Evolutionary conservation across 164 flowering plant genomes (phyloP).

Genomic region (Piper longum): DNA sequence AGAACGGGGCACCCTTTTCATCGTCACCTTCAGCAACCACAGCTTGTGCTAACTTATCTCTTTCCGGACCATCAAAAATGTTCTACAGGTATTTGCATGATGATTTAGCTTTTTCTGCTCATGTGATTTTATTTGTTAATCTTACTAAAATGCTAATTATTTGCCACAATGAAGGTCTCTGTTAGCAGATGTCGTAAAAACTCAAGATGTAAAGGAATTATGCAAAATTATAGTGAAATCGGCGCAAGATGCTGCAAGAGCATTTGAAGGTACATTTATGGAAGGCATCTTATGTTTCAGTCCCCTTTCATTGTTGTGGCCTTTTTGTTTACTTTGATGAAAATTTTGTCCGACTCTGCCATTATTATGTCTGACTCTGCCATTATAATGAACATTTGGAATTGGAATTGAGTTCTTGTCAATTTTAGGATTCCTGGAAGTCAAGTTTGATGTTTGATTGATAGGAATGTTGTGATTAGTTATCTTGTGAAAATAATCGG

Average conservation of each 20-base stretch:
- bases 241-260: constrained; percentile 54
- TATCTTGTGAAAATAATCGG: not conserved
- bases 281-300: too few species aligned
- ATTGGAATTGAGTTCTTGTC: not conserved
- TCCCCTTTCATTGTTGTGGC: too few species aligned
- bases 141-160: not conserved
- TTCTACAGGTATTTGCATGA: constrained; percentile 48
- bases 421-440: not conserved
- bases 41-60: constrained; percentile 27
- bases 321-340: too few species aligned
- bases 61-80: constrained; percentile 51
- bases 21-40: constrained; percentile 33
- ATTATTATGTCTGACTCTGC: too few species aligned
- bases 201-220: constrained; percentile 66
- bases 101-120: constrained; percentile 1
- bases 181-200: constrained; percentile 56
- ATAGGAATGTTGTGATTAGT: not conserved
- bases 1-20: constrained; percentile 34
- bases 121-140: not conserved
- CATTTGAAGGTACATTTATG: constrained; percentile 40
- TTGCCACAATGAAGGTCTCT: not conserved
- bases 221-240: constrained; percentile 67
- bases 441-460: not conserved
- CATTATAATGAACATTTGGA: too few species aligned
- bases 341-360: too few species aligned